These are phyloP conservation scores for Ulota crispa DNA, from an alignment of 225 moss, liverwort and hornwort genomes.

Conservation along the genomic window DNA sequence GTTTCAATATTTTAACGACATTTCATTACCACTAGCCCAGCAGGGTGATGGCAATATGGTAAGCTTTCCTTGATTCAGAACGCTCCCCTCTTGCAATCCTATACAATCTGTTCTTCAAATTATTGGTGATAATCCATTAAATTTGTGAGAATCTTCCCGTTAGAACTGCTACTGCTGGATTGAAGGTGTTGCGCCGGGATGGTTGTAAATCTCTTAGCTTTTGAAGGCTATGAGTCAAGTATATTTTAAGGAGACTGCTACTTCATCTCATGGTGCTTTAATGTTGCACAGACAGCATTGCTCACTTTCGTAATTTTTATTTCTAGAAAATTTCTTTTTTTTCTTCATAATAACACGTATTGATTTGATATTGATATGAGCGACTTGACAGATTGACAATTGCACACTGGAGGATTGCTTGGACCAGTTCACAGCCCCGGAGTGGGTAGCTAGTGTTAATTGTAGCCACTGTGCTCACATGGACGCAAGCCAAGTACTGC, in stretches of 20 bases:
- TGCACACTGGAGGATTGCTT: slow-evolving; percentile 93
- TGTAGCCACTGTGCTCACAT: slow-evolving; percentile 87
- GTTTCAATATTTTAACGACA: slow-evolving; percentile 87
- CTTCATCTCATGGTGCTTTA: slow-evolving; percentile 5
- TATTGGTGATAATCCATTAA: background rate
- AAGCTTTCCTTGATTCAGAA: slow-evolving; percentile 34
- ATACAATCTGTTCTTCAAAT: slow-evolving; percentile 1
- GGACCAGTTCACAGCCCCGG: slow-evolving; percentile 81
- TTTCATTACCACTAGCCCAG: slow-evolving; percentile 67
- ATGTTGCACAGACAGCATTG: background rate
- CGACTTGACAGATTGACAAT: slow-evolving; percentile 64
- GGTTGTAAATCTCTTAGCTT: slow-evolving; percentile 2
- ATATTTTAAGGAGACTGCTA: background rate
- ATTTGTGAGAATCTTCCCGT: background rate
- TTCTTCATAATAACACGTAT: slow-evolving; percentile 22
- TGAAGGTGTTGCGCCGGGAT: slow-evolving; percentile 13
- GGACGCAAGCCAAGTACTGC: slow-evolving; percentile 57
- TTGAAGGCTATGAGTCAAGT: slow-evolving; percentile 7
- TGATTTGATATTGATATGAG: slow-evolving; percentile 26
- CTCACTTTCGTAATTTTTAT: background rate
- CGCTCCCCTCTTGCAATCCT: slow-evolving; percentile 2
- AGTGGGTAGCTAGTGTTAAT: slow-evolving; percentile 86
- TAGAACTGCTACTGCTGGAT: background rate
- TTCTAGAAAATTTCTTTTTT: slow-evolving; percentile 9
- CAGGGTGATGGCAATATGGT: slow-evolving; percentile 78